A percentile compares a stretch with the other conserved stretches of the same genome.
These are phyloP conservation scores for Kernera saxatilis DNA, from an alignment of 345 rosid genomes.

Conservation along the genomic window DNA sequence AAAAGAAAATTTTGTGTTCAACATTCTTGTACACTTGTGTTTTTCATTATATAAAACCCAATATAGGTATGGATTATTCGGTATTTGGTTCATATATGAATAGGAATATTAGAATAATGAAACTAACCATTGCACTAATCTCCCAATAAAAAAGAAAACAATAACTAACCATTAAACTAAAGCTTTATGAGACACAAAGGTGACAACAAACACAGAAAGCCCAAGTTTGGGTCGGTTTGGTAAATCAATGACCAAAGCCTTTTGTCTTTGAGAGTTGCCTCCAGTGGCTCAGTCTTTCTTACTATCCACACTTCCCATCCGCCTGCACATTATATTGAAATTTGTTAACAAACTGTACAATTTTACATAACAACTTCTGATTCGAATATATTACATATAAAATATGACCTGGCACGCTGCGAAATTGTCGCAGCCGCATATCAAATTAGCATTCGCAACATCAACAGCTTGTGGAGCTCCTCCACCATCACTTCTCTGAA, in stretches of 20 bases:
- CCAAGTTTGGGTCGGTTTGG: background rate
- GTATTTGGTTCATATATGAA: background rate
- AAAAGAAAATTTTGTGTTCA: background rate
- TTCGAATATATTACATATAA: background rate
- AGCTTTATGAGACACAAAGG: background rate
- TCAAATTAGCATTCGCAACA: constrained; percentile 58
- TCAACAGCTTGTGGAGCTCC: constrained; percentile 73
- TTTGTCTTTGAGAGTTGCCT: background rate
- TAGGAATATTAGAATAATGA: background rate
- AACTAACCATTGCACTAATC: background rate
- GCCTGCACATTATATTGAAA: background rate
- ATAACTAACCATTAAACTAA: background rate
- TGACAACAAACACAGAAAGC: background rate
- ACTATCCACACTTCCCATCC: constrained; percentile 15
- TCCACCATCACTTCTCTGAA: constrained; percentile 81
- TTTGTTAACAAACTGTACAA: background rate
- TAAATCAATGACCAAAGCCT: background rate
- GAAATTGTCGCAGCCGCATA: constrained; percentile 68
- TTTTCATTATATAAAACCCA: background rate
- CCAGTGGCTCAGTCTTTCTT: background rate
- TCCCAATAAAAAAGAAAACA: background rate
- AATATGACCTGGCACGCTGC: constrained; percentile 55
- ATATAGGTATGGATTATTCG: background rate
- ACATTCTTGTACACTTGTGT: background rate
- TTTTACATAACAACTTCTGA: background rate